Evolutionary conservation across 257 asterid genomes (phyloP), one percentile per base, ranked within the genome.

Genomic region (Nicotiana benthamiana): DNA sequence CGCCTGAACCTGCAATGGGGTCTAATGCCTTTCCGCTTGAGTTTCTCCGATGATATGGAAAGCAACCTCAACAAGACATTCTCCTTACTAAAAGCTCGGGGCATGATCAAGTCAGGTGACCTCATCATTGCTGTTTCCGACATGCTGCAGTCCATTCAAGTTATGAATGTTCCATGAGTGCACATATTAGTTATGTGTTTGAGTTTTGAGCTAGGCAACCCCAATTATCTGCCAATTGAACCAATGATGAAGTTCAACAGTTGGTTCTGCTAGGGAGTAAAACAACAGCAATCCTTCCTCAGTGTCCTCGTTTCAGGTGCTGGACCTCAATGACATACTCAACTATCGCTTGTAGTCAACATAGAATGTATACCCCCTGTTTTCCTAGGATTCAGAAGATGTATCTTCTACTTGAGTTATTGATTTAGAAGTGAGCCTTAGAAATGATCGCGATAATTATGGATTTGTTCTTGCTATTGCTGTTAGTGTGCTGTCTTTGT

Each of bases 1-100:
- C 97, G 97, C 81, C 82, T 96, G 80, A 96, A 96, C 91, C 90
- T 94, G 80, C 98, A 96, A 72, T 94, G 98, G 99, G 99, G 99
- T 74, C 86, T 96, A 32, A 93, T 92, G 79, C 98, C 97, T 1
- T 96, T 96, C 89, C 97, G 98, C 64, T 62, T 94, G 89, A 92
- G 92, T 90, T 94, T 90, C 87, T 89, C 98, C 5, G 99, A 96
- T 27, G 98, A 94, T 53, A 94, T 96, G 97, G 99, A 96, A 75
- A 96, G 81, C 90, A 96, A 94, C 85, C 97, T 96, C 84, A 90
- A 93, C 92, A 96, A 91, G 83, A 96, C 99, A 28, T 94, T 96
- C 82, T 84, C 88, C 64, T 86, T 94, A 86, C 97, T 96, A 83
- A 94, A 94, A 87, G 94, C 97, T 63, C 88, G 98, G 63, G 99